These are phyloP conservation scores for Fusarium dimerum DNA, from an alignment of 2,329 filamentous ascomycete genomes.

Conservation along the genomic window DNA sequence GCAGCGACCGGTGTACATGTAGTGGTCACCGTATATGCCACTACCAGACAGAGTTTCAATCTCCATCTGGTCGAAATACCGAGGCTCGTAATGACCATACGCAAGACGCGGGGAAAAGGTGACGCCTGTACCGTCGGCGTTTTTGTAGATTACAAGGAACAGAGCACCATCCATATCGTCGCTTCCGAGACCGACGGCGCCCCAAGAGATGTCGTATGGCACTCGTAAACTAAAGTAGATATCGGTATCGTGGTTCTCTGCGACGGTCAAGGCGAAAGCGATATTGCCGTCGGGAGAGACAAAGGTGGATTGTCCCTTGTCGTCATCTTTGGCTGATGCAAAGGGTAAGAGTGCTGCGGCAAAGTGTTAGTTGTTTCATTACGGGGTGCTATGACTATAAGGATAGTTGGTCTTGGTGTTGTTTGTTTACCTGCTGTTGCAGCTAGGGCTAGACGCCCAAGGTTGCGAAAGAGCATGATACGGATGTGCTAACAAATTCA, in stretches of 20 bases:
- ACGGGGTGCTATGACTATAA: neutral
- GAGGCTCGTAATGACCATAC: slow-evolving; percentile 54
- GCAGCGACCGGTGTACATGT: slow-evolving; percentile 55
- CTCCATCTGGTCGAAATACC: slow-evolving; percentile 44
- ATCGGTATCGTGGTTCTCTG: slow-evolving; percentile 46
- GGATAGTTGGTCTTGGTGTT: neutral
- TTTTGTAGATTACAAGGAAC: slow-evolving; percentile 57
- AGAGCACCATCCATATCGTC: slow-evolving; percentile 53
- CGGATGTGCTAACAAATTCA: slow-evolving; percentile 6
- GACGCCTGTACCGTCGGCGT: slow-evolving; percentile 47
- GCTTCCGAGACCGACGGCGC: slow-evolving; percentile 55
- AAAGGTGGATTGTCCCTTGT: slow-evolving; percentile 43
- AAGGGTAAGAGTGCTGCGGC: slow-evolving; percentile 26
- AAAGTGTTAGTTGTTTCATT: slow-evolving; percentile 1
- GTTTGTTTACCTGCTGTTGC: slow-evolving; percentile 29
- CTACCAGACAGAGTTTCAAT: slow-evolving; percentile 49
- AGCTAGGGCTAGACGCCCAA: slow-evolving; percentile 32
- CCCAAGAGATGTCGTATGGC: slow-evolving; percentile 49
- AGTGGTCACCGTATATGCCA: slow-evolving; percentile 46
- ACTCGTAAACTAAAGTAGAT: slow-evolving; percentile 57
- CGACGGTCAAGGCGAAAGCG: slow-evolving; percentile 53
- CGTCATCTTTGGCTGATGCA: slow-evolving; percentile 28
- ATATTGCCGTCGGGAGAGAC: slow-evolving; percentile 44
- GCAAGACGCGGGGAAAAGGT: slow-evolving; percentile 58
- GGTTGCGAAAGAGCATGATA: slow-evolving; percentile 32